Conservation (phyloP, 352 stramenopile genomes). For the Globisporangium cystogenes region DNA sequence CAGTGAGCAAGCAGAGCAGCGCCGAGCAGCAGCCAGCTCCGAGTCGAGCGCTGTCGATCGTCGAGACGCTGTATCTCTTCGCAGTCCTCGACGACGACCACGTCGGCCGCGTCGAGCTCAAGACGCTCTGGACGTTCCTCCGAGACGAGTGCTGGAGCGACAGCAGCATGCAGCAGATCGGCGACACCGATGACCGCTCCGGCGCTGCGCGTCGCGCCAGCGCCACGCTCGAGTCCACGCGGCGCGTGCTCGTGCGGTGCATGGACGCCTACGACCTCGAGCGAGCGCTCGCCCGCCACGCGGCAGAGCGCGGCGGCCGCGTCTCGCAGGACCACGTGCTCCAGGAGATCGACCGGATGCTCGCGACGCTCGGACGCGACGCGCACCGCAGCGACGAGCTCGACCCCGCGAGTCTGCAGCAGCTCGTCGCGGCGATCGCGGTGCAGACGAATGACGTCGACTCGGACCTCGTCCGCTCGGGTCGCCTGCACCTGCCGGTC, state of each 20-base stretch:
- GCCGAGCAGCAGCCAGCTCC: not conserved
- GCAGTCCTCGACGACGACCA: conserved; percentile 16
- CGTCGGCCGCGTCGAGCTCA: conserved; percentile 16
- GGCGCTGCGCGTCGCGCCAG: not conserved
- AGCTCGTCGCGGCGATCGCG: conserved; percentile 1
- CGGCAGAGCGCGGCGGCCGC: not conserved
- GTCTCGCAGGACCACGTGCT: conserved; percentile 13
- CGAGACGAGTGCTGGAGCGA: conserved; percentile 16
- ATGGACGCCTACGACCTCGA: conserved; percentile 26
- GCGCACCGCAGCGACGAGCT: not conserved
- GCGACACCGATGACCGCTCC: not conserved
- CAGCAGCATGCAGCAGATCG: not conserved
- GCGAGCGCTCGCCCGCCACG: conserved; percentile 5
- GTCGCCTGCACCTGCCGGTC: conserved; percentile 12
- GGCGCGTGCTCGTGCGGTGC: conserved; percentile 12
- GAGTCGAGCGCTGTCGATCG: conserved; percentile 4
- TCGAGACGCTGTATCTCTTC: conserved; percentile 38
- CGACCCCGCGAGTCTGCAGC: conserved; percentile 4
- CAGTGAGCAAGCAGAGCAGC: not conserved
- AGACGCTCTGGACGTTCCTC: conserved; percentile 25
- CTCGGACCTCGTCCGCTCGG: not conserved
- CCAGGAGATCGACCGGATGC: conserved; percentile 7
- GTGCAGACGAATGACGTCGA: conserved; percentile 2
- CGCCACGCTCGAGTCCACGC: conserved; percentile 4
- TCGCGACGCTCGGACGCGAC: not conserved